Conservation (phyloP, 2,329 filamentous ascomycete species). For the Aspergillus persii region DNA sequence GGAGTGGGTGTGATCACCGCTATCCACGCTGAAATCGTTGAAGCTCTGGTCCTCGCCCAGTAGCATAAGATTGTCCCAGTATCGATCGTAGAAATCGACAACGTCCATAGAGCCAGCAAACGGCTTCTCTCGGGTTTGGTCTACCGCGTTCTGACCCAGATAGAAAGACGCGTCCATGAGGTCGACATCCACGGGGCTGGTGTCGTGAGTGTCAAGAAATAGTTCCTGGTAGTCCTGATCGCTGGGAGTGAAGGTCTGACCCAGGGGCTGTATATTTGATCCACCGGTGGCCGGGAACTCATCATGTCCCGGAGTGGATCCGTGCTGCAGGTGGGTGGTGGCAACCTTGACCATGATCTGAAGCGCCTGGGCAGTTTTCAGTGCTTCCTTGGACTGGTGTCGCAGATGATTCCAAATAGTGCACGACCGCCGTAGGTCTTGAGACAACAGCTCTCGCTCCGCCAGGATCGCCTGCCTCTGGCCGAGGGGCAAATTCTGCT, state of each 20-base stretch:
- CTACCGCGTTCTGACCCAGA: constrained; percentile 7
- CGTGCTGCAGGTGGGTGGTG: constrained; percentile 17
- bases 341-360: constrained; percentile 18
- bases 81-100: constrained; percentile 18
- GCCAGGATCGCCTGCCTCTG: constrained; percentile 11
- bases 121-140: not conserved
- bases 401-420: constrained; percentile 15
- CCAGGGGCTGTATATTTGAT: not conserved
- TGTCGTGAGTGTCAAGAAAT: not conserved
- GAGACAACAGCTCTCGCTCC: constrained; percentile 10
- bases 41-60: constrained; percentile 9
- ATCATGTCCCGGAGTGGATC: constrained; percentile 12
- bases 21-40: not conserved
- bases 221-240: not conserved
- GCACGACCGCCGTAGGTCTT: constrained; percentile 13
- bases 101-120: constrained; percentile 11
- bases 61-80: constrained; percentile 20
- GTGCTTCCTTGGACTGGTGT: constrained; percentile 17
- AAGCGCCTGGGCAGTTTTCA: constrained; percentile 17
- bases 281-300: not conserved
- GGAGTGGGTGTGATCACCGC: no score
- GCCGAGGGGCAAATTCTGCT: constrained; percentile 9
- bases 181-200: constrained; percentile 14
- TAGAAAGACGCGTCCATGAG: constrained; percentile 19
- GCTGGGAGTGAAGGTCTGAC: not conserved